phyloP scores from a whole-genome alignment of 768 basidiomycete species.

The Mycena vulgaris region DNA sequence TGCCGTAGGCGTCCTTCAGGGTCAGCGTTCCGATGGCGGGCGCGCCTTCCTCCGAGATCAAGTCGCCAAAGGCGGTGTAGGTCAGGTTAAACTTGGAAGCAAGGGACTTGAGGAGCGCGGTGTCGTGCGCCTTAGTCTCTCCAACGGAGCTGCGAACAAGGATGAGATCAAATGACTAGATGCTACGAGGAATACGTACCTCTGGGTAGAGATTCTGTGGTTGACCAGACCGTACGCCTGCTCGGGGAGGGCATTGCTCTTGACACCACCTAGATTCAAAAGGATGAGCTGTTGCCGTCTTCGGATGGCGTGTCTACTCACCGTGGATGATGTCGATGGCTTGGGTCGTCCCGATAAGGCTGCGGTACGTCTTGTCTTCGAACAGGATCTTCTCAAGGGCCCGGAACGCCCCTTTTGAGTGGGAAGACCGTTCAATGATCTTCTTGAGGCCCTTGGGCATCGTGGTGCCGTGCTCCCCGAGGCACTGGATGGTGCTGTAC shows the following conservation, averaged over 20 bases:
- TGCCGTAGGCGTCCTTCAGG: constrained; percentile 65
- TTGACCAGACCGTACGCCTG: constrained; percentile 78
- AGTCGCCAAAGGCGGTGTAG: constrained; percentile 69
- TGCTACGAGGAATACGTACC: constrained; percentile 49
- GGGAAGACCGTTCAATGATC: constrained; percentile 62
- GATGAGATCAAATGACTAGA: too few relatives aligned
- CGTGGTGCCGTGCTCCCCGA: constrained; percentile 71
- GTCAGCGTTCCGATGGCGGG: constrained; percentile 62
- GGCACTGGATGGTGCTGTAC: constrained; percentile 75
- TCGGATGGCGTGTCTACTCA: neutral
- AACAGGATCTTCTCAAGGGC: constrained; percentile 65
- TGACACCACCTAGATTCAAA: constrained; percentile 66
- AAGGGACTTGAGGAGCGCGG: constrained; percentile 60
- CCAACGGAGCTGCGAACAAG: constrained; percentile 54
- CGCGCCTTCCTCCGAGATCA: constrained; percentile 51
- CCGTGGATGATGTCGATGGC: constrained; percentile 78
- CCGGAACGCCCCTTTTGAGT: constrained; percentile 66
- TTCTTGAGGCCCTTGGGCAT: constrained; percentile 65
- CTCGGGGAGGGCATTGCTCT: constrained; percentile 87
- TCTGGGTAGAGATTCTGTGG: constrained; percentile 77
- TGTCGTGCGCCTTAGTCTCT: constrained; percentile 62
- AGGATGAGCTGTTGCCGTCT: neutral
- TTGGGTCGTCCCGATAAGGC: constrained; percentile 78
- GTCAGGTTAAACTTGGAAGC: constrained; percentile 71
- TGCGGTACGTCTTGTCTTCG: constrained; percentile 57